A percentile compares a stretch with the other conserved stretches of the same genome.
These are phyloP conservation scores for Cadophora luteo-olivacea DNA, from an alignment of 2,329 filamentous ascomycete genomes.

Conservation along the genomic window DNA sequence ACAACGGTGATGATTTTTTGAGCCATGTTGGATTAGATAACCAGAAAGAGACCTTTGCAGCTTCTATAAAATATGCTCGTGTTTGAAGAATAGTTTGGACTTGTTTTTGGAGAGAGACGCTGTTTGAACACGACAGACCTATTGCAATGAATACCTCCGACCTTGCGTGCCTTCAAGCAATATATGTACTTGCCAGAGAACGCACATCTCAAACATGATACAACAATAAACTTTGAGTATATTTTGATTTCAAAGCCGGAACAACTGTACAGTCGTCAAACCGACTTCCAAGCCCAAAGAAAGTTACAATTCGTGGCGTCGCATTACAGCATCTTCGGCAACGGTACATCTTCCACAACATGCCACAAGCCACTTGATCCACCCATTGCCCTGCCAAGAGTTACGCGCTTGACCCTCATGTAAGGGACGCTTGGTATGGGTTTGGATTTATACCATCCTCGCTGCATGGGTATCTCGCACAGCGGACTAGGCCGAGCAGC, in stretches of 20 bases:
- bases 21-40: neutral
- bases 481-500: too few species aligned
- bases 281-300: neutral
- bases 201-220: neutral
- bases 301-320: neutral
- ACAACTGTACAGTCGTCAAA: neutral
- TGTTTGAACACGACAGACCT: too few species aligned
- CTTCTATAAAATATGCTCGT: too few species aligned
- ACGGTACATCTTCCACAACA: neutral
- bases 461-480: too few species aligned
- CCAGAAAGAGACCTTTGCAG: too few species aligned
- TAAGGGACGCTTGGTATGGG: neutral
- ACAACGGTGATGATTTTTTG: neutral
- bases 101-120: too few species aligned
- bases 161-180: neutral
- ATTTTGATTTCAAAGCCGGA: neutral
- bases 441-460: too few species aligned
- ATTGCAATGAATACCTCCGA: too few species aligned
- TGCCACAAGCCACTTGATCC: neutral
- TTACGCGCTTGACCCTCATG: neutral
- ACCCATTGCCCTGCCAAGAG: neutral
- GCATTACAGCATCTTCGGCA: neutral
- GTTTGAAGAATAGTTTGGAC: too few species aligned
- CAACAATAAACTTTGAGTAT: neutral
- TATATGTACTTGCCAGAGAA: neutral